phyloP scores from a whole-genome alignment of 139 green algal genomes.

The Protoeuglena noctilucae region DNA sequence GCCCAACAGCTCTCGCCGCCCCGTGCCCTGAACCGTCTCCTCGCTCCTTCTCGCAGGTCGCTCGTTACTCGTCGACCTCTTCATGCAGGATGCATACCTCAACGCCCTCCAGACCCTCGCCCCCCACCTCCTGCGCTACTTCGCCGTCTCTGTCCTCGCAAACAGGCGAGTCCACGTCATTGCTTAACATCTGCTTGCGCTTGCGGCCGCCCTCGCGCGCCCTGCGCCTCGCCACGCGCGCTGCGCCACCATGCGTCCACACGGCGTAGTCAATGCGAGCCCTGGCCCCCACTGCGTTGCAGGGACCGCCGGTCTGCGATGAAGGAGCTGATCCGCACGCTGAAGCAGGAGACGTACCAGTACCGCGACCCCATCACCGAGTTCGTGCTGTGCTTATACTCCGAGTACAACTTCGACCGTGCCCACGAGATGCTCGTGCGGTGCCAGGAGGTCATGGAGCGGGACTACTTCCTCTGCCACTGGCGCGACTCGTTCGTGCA shows the following conservation, averaged over 20 bases:
- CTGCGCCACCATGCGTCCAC: too few species aligned
- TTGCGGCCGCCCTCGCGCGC: too few species aligned
- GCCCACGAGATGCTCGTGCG: conserved; percentile 79
- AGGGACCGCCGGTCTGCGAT: background rate
- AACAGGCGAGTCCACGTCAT: conserved; percentile 52
- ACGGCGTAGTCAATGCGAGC: too few species aligned
- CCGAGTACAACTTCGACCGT: conserved; percentile 92
- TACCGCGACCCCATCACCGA: conserved; percentile 66
- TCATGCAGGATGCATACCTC: conserved; percentile 73
- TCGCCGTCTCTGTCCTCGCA: conserved; percentile 75
- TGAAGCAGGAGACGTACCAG: conserved; percentile 34
- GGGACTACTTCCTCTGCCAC: conserved; percentile 84
- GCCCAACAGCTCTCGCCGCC: too few species aligned
- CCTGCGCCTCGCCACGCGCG: too few species aligned
- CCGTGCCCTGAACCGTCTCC: too few species aligned
- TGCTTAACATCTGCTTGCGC: too few species aligned
- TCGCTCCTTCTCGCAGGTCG: conserved; percentile 86
- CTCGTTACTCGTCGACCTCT: conserved; percentile 88
- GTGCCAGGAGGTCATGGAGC: conserved; percentile 76
- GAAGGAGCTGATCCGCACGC: conserved; percentile 7
- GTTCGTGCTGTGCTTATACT: conserved; percentile 83
- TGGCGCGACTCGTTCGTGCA: conserved; percentile 88
- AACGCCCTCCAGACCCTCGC: conserved; percentile 71
- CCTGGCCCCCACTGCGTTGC: too few species aligned
- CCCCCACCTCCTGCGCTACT: conserved; percentile 85